These are phyloP conservation scores for Dorcoceras hygrometricum DNA, from an alignment of 257 asterid genomes.

Conservation along the genomic window DNA sequence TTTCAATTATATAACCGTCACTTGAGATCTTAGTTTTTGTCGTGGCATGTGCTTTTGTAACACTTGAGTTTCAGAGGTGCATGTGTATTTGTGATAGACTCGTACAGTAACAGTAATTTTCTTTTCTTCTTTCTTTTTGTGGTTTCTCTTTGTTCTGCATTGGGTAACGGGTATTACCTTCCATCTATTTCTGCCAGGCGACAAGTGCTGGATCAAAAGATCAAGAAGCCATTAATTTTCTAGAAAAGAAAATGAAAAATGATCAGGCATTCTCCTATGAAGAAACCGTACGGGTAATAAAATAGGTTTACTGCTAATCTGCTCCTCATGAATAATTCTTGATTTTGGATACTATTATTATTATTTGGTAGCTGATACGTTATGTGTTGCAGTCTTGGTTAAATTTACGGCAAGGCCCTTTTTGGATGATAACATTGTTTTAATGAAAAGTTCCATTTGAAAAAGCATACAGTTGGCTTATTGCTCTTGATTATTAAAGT, in stretches of 20 bases:
- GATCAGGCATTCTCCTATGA: conserved; percentile 83
- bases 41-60: no score
- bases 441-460: not conserved
- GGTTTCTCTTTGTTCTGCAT: conserved; percentile 7
- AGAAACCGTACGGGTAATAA: conserved; percentile 90
- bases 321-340: conserved; percentile 1
- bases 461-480: not conserved
- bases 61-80: not conserved
- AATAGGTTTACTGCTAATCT: conserved; percentile 7
- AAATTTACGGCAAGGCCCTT: not conserved
- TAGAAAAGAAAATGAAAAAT: conserved; percentile 96
- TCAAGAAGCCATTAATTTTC: conserved; percentile 90
- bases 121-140: not conserved
- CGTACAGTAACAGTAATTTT: not conserved
- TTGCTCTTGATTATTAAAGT: not conserved
- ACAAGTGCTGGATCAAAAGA: conserved; percentile 97
- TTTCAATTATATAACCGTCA: not conserved
- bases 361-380: not conserved
- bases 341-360: not conserved
- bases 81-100: not conserved
- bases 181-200: conserved; percentile 51
- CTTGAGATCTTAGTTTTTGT: no score
- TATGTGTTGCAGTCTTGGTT: conserved; percentile 16
- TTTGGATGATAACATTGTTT: not conserved
- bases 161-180: conserved; percentile 17